Evolutionary conservation across 768 basidiomycete genomes (phyloP), one percentile per base, ranked within the genome.

Genomic region (Crassisporium funariophilum): DNA sequence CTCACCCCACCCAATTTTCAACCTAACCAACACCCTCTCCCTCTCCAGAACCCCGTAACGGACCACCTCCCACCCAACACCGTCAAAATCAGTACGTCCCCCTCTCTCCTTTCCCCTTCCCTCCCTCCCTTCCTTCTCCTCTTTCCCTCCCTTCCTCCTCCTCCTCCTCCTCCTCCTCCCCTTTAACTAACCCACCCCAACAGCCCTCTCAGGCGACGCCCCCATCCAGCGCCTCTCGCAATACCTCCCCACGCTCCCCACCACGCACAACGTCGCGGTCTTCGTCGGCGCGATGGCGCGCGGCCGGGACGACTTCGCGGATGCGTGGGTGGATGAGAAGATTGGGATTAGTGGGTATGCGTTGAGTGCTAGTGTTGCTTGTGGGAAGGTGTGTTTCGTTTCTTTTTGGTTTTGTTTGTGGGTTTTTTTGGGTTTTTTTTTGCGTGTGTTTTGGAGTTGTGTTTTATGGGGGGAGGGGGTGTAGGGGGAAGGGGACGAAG

Each of bases 271-370:
- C 27, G 72, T 99, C 44, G 94, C 92, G 13, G 89, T 99, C 44
- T 97, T 98, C 57, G 94, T 99, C 46, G 95, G 95, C 39, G 97
- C 95, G 16, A 99, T 99, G 95, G 95, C 95, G 5, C 78, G 95
- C 47, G 95, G 95, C 9, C 84, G 81, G 41, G 97, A 99, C 56
- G 91, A 95, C 70, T 99, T 99, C 72, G 97, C 97, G 11, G 97
- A 99, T 68, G 87, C 81, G 17, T 74, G 89, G 55, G 89, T 98
- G 0, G 97, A 99, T 62, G 86, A 95, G 69, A 99, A 99, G 73
- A 93, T 98, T 58, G 84, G 91, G 52, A 92, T 99, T 68, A 94
- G 91, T 59, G 86, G 97, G 58, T 99, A 95, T 69, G 81, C 91
- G 2, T 70, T 97, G 38, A 95, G 91, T 59, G 94, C 94, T 19